Percentiles rank a stretch among this genome's conserved stretches.
phyloP scores from a whole-genome alignment of 2,329 filamentous ascomycete species.

The Neofusicoccum sp. region DNA sequence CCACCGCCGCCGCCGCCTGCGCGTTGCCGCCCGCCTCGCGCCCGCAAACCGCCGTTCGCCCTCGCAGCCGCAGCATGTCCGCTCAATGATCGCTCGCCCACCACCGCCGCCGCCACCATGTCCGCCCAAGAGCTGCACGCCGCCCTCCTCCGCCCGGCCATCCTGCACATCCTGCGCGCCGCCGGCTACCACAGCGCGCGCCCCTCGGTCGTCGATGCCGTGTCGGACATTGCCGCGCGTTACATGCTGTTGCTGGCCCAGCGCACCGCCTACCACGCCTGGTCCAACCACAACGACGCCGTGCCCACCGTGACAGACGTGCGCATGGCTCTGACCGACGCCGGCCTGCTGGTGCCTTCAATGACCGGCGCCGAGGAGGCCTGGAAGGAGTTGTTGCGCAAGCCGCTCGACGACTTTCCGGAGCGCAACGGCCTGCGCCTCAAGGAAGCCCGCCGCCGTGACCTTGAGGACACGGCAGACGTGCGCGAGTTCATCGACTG shows the following conservation, averaged over 20 bases:
- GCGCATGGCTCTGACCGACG: slow-evolving; percentile 81
- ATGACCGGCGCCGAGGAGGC: slow-evolving; percentile 68
- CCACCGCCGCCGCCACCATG: slow-evolving; percentile 25
- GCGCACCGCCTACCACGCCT: slow-evolving; percentile 70
- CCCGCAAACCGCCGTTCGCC: background rate
- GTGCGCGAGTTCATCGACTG: slow-evolving; percentile 78
- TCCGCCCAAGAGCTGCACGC: slow-evolving; percentile 58
- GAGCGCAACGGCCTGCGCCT: slow-evolving; percentile 42
- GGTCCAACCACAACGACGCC: slow-evolving; percentile 68
- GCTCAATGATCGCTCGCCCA: slow-evolving; percentile 8
- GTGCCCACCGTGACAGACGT: slow-evolving; percentile 73
- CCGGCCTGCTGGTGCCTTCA: slow-evolving; percentile 72
- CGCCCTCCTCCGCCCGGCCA: slow-evolving; percentile 79
- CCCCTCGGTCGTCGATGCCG: slow-evolving; percentile 78
- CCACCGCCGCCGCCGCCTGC: background rate
- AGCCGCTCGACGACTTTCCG: slow-evolving; percentile 47
- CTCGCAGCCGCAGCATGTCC: background rate
- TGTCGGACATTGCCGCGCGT: slow-evolving; percentile 83
- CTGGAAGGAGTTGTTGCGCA: slow-evolving; percentile 57
- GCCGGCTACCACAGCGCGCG: slow-evolving; percentile 85
- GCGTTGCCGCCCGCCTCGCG: background rate
- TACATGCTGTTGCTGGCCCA: slow-evolving; percentile 78
- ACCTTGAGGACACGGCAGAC: slow-evolving; percentile 76
- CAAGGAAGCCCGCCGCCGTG: slow-evolving; percentile 48
- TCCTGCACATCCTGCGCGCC: slow-evolving; percentile 89